Base-by-base conservation (phyloP, 2,329 filamentous ascomycete species). In the Xylaria sp. region DNA sequence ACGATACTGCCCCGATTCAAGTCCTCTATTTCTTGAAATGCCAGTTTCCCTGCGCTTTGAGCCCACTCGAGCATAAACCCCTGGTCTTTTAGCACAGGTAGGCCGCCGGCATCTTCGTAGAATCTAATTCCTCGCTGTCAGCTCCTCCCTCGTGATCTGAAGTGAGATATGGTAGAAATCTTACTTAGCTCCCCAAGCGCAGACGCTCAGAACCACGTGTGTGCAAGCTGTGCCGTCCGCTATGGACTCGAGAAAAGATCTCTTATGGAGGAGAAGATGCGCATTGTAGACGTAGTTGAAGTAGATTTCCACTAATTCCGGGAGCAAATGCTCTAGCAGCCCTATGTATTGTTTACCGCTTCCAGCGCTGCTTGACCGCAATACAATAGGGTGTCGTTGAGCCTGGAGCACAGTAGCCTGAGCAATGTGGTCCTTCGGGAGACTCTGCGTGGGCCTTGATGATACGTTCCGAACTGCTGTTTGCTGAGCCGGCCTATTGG, bases 271-370 rank as follows among this genome's bases (percentile, higher is more conserved):
- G 36, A 57, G 54, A 26, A 40, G 54, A 20, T 57, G 36, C 20
- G 54, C 54, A 28, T 57, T 57, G 13, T 57, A 57, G 36, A 57
- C 54, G 13, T 42, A 49, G 11, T 46, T 49, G 44, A 63, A 54
- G 28, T 63, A 67, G 36, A 63, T 36, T 2, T 67, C 65, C 1
- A 64, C 54, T 23, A 63, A 23, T 36, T 64, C 65, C 17, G 33
- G 53, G 5, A 63, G 17, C 17, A 67, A 9, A 6, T 40, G 48
- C 26, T 63, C 44, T 9, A 49, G 40, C 40, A 61, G 6, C 17
- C 48, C 58, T 26, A 65, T 40, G 11, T 59, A 59, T 11, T 33
- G 46, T 33, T n/a, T 59, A 20, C 17, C 28, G 17, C 26, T 20
- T 20, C 11, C 7, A 17, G 44, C 13, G 7, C 23, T 23, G 17